Evolutionary conservation across 1,284 basidiomycete genomes (phyloP).

Genomic region (Cutaneotrichosporon sp.): DNA sequence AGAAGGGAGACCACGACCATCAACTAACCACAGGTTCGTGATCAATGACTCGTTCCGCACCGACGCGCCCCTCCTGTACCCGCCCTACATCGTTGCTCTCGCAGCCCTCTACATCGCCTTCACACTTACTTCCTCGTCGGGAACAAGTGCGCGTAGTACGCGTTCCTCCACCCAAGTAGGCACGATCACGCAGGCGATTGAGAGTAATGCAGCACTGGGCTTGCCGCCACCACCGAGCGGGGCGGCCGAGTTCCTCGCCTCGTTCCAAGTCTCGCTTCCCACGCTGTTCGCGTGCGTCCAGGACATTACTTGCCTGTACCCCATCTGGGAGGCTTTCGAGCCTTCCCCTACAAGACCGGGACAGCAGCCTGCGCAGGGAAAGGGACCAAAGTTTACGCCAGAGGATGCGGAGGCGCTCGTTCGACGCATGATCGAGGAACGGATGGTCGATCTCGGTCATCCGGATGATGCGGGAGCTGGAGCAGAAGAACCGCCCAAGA

Average conservation of each 20-base stretch:
- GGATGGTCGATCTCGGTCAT: conserved; percentile 63
- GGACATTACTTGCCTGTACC: conserved; percentile 85
- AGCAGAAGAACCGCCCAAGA: conserved; percentile 24
- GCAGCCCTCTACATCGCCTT: conserved; percentile 85
- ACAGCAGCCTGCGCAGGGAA: conserved; percentile 40
- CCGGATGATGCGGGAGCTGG: conserved; percentile 47
- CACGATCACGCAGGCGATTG: conserved; percentile 56
- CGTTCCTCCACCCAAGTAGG: conserved; percentile 48
- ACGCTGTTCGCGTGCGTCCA: conserved; percentile 83
- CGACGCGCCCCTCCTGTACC: conserved; percentile 83
- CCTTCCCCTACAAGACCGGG: conserved; percentile 26
- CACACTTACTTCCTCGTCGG: conserved; percentile 45
- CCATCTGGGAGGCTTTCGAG: conserved; percentile 74
- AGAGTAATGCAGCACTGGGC: conserved; percentile 41
- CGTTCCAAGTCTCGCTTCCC: conserved; percentile 78
- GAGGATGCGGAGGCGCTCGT: conserved; percentile 56
- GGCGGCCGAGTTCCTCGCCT: conserved; percentile 69
- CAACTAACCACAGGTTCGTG: conserved; percentile 68
- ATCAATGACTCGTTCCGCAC: conserved; percentile 95
- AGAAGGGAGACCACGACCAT: background rate
- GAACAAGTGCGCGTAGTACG: conserved; percentile 39
- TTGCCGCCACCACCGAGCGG: conserved; percentile 37
- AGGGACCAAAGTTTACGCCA: conserved; percentile 38
- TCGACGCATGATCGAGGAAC: conserved; percentile 66
- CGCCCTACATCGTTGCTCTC: conserved; percentile 90